phyloP scores from a whole-genome alignment of 306 rosid species.

The Malus sieversii region DNA sequence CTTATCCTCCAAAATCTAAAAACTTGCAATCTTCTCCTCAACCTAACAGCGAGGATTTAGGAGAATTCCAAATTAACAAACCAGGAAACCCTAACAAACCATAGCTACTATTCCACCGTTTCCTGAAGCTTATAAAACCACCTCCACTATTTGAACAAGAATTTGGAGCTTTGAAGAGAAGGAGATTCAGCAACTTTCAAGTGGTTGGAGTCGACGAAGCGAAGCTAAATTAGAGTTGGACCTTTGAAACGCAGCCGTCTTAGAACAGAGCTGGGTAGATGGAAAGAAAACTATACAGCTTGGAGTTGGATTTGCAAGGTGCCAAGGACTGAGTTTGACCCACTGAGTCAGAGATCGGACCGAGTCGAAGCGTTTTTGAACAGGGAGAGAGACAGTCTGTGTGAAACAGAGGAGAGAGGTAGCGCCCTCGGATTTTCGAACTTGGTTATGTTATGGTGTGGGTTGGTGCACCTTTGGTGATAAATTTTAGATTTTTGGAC shows the following conservation, averaged over 20 bases:
- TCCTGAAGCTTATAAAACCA: neutral
- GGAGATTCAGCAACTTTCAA: neutral
- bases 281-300: neutral
- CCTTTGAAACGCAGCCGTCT: neutral
- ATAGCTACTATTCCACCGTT: neutral
- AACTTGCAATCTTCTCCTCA: neutral
- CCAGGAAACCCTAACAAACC: slow-evolving; percentile 4
- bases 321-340: neutral
- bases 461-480: no score
- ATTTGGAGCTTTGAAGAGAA: neutral
- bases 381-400: neutral
- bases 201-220: neutral
- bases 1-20: neutral
- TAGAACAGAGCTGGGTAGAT: neutral
- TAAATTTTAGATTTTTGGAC: no score
- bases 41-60: neutral
- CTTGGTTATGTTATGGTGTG: neutral
- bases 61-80: neutral
- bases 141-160: neutral
- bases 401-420: neutral
- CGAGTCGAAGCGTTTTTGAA: neutral
- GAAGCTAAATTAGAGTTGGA: neutral
- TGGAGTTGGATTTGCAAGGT: neutral
- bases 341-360: slow-evolving; percentile 3
- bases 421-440: slow-evolving; percentile 16